These are phyloP conservation scores for Populus ilicifolia DNA, from an alignment of 345 rosid species.

Conservation along the genomic window DNA sequence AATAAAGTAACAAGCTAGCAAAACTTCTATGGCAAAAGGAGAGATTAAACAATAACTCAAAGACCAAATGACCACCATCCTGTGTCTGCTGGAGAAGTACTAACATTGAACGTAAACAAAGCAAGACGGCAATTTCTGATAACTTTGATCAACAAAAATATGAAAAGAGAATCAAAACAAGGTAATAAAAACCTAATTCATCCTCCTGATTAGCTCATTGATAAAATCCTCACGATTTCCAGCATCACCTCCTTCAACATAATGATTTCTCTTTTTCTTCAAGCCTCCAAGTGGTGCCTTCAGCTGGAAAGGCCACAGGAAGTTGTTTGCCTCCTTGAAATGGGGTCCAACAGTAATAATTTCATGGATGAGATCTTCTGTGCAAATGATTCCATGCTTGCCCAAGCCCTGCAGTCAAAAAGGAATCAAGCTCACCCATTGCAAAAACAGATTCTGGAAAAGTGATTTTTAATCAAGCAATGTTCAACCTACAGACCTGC, in stretches of 20 bases:
- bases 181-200: slow-evolving; percentile 48
- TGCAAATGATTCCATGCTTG: slow-evolving; percentile 60
- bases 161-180: neutral
- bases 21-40: neutral
- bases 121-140: neutral
- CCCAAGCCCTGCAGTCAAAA: slow-evolving; percentile 52
- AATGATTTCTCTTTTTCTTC: slow-evolving; percentile 81
- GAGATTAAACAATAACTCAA: neutral
- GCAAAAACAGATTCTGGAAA: neutral
- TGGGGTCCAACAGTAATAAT: slow-evolving; percentile 85
- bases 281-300: slow-evolving; percentile 78
- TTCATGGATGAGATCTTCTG: slow-evolving; percentile 82
- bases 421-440: neutral
- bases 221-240: slow-evolving; percentile 80
- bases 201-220: slow-evolving; percentile 78
- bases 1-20: neutral
- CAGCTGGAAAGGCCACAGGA: slow-evolving; percentile 78
- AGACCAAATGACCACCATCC: neutral
- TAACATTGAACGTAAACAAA: neutral
- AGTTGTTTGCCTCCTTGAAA: slow-evolving; percentile 81
- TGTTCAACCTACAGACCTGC: slow-evolving; percentile 33
- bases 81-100: neutral
- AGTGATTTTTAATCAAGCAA: neutral
- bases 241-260: slow-evolving; percentile 91
- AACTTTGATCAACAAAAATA: neutral